Base-by-base conservation (phyloP, 176 grass and related monocot genomes). In the Bolboschoenus planiculmis region DNA sequence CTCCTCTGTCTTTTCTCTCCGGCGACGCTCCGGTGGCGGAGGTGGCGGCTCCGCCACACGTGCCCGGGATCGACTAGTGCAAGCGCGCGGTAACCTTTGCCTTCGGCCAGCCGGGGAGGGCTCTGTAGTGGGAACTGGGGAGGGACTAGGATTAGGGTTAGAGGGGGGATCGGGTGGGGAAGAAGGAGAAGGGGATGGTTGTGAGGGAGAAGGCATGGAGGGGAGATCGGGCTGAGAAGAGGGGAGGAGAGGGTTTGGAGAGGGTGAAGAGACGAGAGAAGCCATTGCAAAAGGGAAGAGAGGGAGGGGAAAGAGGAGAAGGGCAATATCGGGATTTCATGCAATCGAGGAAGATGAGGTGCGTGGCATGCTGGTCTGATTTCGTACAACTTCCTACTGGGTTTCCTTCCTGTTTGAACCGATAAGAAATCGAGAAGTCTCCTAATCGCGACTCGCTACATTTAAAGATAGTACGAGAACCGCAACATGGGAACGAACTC, bases 71-170 rank as follows among this genome's bases (percentile, higher is more conserved):
- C 90, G 86, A 83, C 57, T 87, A 68, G 85, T 94, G 85, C 95
- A 97, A 63, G 95, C 95, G 40, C 95, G 92, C 14, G 95, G 92
- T 35, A 92, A 84, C 74, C 92, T 87, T 61, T 92, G 85, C 61
- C 88, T 85, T 39, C 59, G 58, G 2, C 84, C 81, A 59, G 37
- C 79, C 16, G 53, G 29, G 30, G 58, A 65, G 43, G 71, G 29
- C 55, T 50, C 30, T 26, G 80, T 53, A 82, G 46, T 80, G 50
- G 44, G 76, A 60, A 36, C 20, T 23, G 56, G 68, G 78, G 56
- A 54, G 82, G 83, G 36, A 50, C 27, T 68, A 56, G 21, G 86
- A 23, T 53, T 60, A 37, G 78, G 81, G 63, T 11, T 31, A 78
- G 88, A 80, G 35, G 72, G 44, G 2, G 72, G 72, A 77, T 77